phyloP scores from a whole-genome alignment of 805 yeast species.

The Hanseniaspora nectarophila region DNA sequence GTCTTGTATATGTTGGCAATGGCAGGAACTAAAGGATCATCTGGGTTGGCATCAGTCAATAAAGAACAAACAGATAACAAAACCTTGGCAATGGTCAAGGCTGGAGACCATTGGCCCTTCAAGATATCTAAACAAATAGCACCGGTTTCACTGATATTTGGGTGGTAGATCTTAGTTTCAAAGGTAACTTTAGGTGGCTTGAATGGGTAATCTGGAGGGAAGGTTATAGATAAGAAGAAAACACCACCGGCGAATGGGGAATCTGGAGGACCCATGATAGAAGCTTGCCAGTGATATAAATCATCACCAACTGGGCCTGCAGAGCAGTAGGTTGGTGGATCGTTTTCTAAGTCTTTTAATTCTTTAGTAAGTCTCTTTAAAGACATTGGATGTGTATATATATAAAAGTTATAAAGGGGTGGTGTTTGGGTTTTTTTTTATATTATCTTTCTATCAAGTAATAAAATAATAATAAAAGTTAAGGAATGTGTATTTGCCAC shows the following conservation, averaged over 20 bases:
- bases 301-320: slow-evolving; percentile 99
- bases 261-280: slow-evolving; percentile 97
- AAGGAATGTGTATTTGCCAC: too few relatives aligned
- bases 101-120: slow-evolving; percentile 99
- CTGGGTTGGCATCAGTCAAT: slow-evolving; percentile 96
- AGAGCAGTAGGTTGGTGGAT: slow-evolving; percentile 96
- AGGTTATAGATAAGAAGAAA: slow-evolving; percentile 87
- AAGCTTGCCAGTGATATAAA: slow-evolving; percentile 98
- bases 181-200: slow-evolving; percentile 92
- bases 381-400: slow-evolving; percentile 45
- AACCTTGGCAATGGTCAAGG: slow-evolving; percentile 90
- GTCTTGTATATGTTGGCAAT: slow-evolving; percentile 93
- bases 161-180: slow-evolving; percentile 94
- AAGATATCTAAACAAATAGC: slow-evolving; percentile 92
- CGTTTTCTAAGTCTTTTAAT: slow-evolving; percentile 90
- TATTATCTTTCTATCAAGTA: neutral
- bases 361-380: slow-evolving; percentile 92
- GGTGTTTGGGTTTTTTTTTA: neutral
- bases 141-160: slow-evolving; percentile 92
- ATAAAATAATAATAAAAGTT: too few relatives aligned
- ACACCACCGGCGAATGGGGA: slow-evolving; percentile 87
- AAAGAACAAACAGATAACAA: slow-evolving; percentile 87
- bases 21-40: slow-evolving; percentile 97
- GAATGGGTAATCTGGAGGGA: slow-evolving; percentile 98
- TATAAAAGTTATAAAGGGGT: too few relatives aligned